phyloP scores from a whole-genome alignment of 2,329 filamentous ascomycete genomes.

The Beauveria sp. region DNA sequence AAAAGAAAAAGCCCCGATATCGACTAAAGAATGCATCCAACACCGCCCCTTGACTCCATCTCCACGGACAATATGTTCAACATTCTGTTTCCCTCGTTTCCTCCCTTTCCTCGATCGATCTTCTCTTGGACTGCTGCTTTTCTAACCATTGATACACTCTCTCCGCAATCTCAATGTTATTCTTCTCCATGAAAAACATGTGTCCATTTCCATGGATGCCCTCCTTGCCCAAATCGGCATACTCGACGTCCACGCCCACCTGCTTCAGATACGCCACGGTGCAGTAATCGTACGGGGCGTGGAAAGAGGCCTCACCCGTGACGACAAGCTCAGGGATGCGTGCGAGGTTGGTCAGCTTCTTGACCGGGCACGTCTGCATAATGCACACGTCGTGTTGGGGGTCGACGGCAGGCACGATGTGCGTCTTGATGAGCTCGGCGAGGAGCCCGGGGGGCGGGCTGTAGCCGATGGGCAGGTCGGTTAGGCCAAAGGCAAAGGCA shows the following conservation, averaged over 20 bases:
- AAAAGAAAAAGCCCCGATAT: no score
- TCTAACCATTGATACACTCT: constrained; percentile 15
- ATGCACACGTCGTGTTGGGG: constrained; percentile 22
- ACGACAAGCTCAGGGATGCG: constrained; percentile 38
- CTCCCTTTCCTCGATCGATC: not conserved
- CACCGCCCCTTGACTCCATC: no score
- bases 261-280: constrained; percentile 42
- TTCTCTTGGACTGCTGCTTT: not conserved
- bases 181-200: constrained; percentile 40
- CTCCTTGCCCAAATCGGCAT: constrained; percentile 34
- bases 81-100: not conserved
- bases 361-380: constrained; percentile 22
- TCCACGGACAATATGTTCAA: no score
- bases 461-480: constrained; percentile 23
- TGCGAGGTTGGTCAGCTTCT: constrained; percentile 35
- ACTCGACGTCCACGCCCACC: constrained; percentile 35
- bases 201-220: constrained; percentile 45
- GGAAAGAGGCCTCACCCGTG: constrained; percentile 41
- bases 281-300: constrained; percentile 45
- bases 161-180: constrained; percentile 21
- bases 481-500: constrained; percentile 20
- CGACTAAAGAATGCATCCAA: no score
- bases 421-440: constrained; percentile 15
- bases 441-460: constrained; percentile 16
- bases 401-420: constrained; percentile 18